Base-by-base conservation (phyloP, 441 rosid species). In the Metrosideros polymorpha region DNA sequence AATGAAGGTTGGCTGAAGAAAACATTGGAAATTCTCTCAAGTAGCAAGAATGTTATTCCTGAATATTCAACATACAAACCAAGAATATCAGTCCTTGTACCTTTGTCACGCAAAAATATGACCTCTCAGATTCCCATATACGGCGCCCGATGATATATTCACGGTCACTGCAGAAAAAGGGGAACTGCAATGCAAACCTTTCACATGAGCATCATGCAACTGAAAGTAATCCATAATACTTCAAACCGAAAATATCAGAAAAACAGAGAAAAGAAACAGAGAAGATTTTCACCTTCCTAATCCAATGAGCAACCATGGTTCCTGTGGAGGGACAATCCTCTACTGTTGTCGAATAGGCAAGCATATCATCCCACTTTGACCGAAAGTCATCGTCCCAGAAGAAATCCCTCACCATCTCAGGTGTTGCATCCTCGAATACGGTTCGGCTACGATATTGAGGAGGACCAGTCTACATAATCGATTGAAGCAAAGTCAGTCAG, bases 341-440 rank as follows among this genome's bases (percentile, higher is more conserved):
- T 77, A 92, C 42, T 24, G 89, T 92, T 5, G 89, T 83, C 83
- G 92, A 89, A 88, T 55, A 82, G 54, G 93, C 89, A 86, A 96
- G 98, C 99, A 95, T 96, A 88, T 94, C 93, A 82, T 96, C 98
- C 99, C 99, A 96, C 79, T 91, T 91, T n/a, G 91, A 86, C 82
- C 98, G 92, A 85, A 95, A 96, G 82, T 92, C 94, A 83, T 96
- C 97, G 49, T 96, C 99, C 99, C 98, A 95, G 82, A 94, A 96
- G 86, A 96, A 95, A 87, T 95, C 98, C 88, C 98, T 93, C 89
- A 95, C 89, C 63, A 88, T 50, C 90, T 92, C 94, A 12, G 99
- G 92, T 1, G 92, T 88, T 75, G 93, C 94, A 91, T 94, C 92
- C 88, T 95, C 98, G 87, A 94, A 93, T 43, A 95, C 89, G 3